A percentile compares a stretch with the other conserved stretches of the same genome.
These are phyloP conservation scores for Exophiala oligosperma DNA, from an alignment of 2,329 filamentous ascomycete species.

Conservation along the genomic window DNA sequence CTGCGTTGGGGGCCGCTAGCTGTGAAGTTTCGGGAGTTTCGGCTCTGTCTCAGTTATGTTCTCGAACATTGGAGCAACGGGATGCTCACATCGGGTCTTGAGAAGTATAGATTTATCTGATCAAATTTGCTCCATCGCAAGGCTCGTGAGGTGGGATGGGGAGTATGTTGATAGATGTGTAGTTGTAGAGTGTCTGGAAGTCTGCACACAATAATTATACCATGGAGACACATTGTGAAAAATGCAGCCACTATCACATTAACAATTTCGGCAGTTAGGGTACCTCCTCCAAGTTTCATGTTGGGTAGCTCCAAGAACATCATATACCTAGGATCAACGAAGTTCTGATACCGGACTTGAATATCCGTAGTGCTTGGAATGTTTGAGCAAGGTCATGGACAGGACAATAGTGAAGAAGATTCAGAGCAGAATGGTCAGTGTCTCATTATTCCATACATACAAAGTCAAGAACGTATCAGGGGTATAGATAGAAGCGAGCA, in stretches of 20 bases:
- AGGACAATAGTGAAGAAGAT: too few relatives aligned
- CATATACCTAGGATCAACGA: too few relatives aligned
- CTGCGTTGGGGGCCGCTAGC: not conserved
- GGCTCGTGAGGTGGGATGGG: not conserved
- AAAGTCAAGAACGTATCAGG: too few relatives aligned
- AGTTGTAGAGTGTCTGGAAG: not conserved
- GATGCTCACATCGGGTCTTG: not conserved
- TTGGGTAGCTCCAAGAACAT: not conserved
- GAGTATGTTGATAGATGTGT: not conserved
- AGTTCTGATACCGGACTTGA: too few relatives aligned
- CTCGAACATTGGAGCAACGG: not conserved
- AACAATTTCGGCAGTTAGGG: not conserved
- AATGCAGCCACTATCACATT: not conserved
- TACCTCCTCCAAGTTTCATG: not conserved
- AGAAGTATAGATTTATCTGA: not conserved
- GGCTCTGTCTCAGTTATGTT: slow-evolving; percentile 16
- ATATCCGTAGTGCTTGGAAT: too few relatives aligned
- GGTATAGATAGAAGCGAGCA: too few relatives aligned
- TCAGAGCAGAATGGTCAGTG: too few relatives aligned
- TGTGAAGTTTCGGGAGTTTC: slow-evolving; percentile 15
- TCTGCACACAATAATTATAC: not conserved
- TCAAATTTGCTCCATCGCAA: not conserved
- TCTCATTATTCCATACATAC: too few relatives aligned
- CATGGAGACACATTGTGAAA: not conserved
- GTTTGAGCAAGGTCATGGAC: too few relatives aligned